phyloP scores from a whole-genome alignment of 371 early-diverging fungal species.

The Mortierella sp. region DNA sequence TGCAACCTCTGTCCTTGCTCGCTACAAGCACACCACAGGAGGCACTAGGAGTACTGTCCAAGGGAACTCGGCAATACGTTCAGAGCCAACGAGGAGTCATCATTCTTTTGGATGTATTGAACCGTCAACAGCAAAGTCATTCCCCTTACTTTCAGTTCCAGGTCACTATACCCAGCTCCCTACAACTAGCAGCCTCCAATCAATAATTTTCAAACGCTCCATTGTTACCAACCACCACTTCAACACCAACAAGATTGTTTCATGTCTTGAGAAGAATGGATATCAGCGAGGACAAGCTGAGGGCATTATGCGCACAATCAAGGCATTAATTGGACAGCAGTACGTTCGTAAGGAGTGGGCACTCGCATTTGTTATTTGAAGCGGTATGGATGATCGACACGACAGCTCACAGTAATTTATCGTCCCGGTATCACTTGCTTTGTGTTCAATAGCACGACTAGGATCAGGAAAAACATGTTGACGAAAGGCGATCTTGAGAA shows the following conservation, averaged over 20 bases:
- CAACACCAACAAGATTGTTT: constrained; percentile 78
- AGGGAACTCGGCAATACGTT: constrained; percentile 21
- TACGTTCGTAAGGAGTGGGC: constrained; percentile 18
- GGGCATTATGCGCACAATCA: constrained; percentile 80
- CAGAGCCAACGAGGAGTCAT: constrained; percentile 15
- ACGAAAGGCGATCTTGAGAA: constrained; percentile 71
- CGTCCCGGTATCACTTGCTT: background rate
- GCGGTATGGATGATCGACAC: constrained; percentile 1
- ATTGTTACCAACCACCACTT: constrained; percentile 67
- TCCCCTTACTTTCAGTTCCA: constrained; percentile 29
- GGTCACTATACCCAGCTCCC: constrained; percentile 43
- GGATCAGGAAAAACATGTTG: constrained; percentile 59
- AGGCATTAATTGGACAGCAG: constrained; percentile 54
- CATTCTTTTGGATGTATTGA: background rate
- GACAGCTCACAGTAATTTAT: background rate
- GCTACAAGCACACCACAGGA: constrained; percentile 25
- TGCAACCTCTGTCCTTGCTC: constrained; percentile 11
- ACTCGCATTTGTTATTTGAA: background rate
- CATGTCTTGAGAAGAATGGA: constrained; percentile 71
- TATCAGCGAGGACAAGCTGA: constrained; percentile 79
- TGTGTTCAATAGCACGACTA: constrained; percentile 40
- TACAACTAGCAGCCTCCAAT: constrained; percentile 8
- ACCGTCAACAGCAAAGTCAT: background rate
- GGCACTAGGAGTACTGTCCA: constrained; percentile 20
- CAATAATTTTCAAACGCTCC: constrained; percentile 28